Evolutionary conservation across 352 stramenopile genomes (phyloP).

Genomic region (Pythium vanterpoolii): DNA sequence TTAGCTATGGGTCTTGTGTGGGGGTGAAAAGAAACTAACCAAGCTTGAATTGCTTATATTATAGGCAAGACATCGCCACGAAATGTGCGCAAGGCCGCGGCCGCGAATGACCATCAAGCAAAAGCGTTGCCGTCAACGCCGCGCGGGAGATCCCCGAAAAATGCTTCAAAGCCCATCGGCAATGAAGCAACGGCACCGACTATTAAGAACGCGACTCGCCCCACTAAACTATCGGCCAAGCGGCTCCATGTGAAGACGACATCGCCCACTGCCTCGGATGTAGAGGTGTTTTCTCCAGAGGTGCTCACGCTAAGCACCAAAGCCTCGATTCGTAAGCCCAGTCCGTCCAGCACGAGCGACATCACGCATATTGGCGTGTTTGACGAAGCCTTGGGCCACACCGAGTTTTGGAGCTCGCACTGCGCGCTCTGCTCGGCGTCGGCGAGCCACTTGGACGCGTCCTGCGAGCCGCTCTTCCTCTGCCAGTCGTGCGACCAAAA

Average conservation of each 20-base stretch:
- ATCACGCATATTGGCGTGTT: constrained; percentile 36
- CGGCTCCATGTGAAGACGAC: constrained; percentile 20
- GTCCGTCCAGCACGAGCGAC: constrained; percentile 51
- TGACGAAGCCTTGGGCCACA: constrained; percentile 19
- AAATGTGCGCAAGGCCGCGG: constrained; percentile 6
- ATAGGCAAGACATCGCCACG: constrained; percentile 19
- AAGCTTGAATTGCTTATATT: background rate
- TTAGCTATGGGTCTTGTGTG: background rate
- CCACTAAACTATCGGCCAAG: constrained; percentile 1
- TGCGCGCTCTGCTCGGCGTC: constrained; percentile 64
- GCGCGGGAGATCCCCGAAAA: constrained; percentile 4
- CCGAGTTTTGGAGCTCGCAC: constrained; percentile 41
- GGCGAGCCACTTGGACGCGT: constrained; percentile 33
- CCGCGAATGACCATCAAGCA: background rate
- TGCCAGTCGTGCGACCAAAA: constrained; percentile 73
- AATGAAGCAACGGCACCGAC: background rate
- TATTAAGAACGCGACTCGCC: constrained; percentile 6
- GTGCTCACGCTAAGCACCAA: background rate
- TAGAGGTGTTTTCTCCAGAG: background rate
- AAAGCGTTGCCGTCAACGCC: background rate
- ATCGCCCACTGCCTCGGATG: constrained; percentile 8
- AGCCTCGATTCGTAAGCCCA: constrained; percentile 34
- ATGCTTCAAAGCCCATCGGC: background rate
- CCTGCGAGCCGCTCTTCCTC: constrained; percentile 59
- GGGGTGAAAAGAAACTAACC: background rate